Conservation (phyloP, 495 filamentous ascomycete genomes). For the Hyaloscypha bicolor region DNA sequence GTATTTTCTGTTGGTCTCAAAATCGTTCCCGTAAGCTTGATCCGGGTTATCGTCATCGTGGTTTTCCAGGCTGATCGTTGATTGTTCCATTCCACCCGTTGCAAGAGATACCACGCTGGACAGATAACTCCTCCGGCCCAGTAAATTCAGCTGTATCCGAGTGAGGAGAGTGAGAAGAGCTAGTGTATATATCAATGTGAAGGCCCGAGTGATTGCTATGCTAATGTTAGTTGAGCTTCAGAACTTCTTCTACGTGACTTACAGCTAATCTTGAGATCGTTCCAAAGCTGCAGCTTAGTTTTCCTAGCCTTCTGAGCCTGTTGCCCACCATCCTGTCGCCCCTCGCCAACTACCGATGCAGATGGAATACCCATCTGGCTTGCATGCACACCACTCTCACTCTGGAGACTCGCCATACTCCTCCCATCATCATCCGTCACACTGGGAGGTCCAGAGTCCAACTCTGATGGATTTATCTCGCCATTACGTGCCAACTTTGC, state of each 20-base stretch:
- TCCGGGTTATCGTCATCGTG: conserved; percentile 80
- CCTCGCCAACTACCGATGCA: conserved; percentile 40
- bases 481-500: conserved; percentile 66
- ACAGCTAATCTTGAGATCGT: conserved; percentile 97
- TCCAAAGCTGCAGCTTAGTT: conserved; percentile 92
- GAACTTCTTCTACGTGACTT: conserved; percentile 36
- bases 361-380: conserved; percentile 67
- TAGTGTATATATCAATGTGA: conserved; percentile 89
- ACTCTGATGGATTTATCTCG: conserved; percentile 57
- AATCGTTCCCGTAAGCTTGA: conserved; percentile 84
- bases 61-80: conserved; percentile 84
- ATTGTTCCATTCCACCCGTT: conserved; percentile 56
- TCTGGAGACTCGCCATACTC: conserved; percentile 75
- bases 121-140: conserved; percentile 92
- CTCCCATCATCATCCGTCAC: conserved; percentile 80
- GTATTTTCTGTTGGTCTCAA: conserved; percentile 91
- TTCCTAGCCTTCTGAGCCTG: conserved; percentile 59
- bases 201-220: conserved; percentile 83
- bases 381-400: conserved; percentile 77
- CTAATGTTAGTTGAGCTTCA: background rate
- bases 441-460: conserved; percentile 72
- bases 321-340: conserved; percentile 41
- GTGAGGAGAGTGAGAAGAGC: conserved; percentile 90
- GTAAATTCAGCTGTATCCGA: conserved; percentile 93
- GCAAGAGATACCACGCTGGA: conserved; percentile 91